Conservation (phyloP, 2,329 filamentous ascomycete genomes). For the Coniosporium tulheliwenetii region DNA sequence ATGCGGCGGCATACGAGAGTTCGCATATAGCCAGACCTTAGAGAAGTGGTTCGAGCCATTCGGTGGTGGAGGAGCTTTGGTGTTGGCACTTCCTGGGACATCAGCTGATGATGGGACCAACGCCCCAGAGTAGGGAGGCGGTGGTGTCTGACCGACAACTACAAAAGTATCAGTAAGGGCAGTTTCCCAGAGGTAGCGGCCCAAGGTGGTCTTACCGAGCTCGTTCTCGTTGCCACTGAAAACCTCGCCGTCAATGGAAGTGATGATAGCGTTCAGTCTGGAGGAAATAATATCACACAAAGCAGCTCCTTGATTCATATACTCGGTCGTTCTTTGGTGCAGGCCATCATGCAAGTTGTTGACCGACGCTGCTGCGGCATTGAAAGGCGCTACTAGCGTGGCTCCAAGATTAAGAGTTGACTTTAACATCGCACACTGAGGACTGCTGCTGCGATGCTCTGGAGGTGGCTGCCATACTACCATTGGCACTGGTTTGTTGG, state of each 20-base stretch:
- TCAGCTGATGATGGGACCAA: too few relatives aligned
- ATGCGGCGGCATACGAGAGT: slow-evolving; percentile 54
- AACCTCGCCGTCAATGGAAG: slow-evolving; percentile 51
- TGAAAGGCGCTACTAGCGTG: too few relatives aligned
- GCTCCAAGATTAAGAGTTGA: too few relatives aligned
- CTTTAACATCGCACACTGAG: too few relatives aligned
- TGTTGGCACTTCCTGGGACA: background rate
- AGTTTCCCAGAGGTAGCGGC: too few relatives aligned
- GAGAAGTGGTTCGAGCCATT: slow-evolving; percentile 44
- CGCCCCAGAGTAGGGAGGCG: background rate
- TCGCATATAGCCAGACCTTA: slow-evolving; percentile 66
- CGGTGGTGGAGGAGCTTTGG: background rate
- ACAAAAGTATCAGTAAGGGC: slow-evolving; percentile 17
- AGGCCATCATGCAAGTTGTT: background rate
- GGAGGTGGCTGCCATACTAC: too few relatives aligned
- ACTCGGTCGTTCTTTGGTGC: background rate
- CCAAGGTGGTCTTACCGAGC: slow-evolving; percentile 18
- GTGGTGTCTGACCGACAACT: background rate
- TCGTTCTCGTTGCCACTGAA: slow-evolving; percentile 38
- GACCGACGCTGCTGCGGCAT: too few relatives aligned
- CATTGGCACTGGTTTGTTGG: too few relatives aligned
- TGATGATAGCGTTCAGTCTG: slow-evolving; percentile 53
- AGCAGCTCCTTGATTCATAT: slow-evolving; percentile 22
- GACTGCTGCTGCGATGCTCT: too few relatives aligned
- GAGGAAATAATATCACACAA: slow-evolving; percentile 44